phyloP scores from a whole-genome alignment of 1,284 basidiomycete species.

The Neolentinus lepideus region DNA sequence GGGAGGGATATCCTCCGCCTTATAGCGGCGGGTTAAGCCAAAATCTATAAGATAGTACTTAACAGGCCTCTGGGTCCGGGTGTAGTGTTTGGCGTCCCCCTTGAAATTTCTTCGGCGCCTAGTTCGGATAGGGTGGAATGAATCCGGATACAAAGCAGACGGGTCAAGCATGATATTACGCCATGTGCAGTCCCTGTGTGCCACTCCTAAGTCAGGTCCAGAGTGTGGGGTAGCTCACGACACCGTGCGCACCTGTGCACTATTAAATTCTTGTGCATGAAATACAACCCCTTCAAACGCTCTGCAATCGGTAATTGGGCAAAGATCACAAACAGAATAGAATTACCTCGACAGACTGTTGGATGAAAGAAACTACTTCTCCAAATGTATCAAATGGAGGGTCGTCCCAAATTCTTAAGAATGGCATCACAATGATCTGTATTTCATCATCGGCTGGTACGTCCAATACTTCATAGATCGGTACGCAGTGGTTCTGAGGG shows the following conservation, averaged over 20 bases:
- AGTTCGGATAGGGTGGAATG: conserved; percentile 16
- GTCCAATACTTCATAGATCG: background rate
- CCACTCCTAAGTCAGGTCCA: conserved; percentile 7
- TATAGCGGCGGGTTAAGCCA: conserved; percentile 6
- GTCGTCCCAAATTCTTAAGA: background rate
- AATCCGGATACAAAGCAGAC: conserved; percentile 14
- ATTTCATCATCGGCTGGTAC: background rate
- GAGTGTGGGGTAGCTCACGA: conserved; percentile 11
- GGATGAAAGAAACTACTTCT: background rate
- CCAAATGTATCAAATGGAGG: conserved; percentile 1
- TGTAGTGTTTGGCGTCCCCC: conserved; percentile 15
- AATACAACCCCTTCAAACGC: conserved; percentile 23
- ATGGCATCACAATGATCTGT: background rate
- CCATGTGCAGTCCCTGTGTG: conserved; percentile 22
- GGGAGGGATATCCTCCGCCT: background rate
- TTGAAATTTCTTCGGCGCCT: conserved; percentile 8
- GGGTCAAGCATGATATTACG: conserved; percentile 31
- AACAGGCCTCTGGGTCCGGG: conserved; percentile 18
- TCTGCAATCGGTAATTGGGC: background rate
- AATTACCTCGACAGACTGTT: background rate
- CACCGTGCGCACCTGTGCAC: conserved; percentile 24
- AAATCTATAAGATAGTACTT: conserved; percentile 19
- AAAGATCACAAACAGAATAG: background rate
- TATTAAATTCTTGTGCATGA: conserved; percentile 25
- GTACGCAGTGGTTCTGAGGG: background rate